Evolutionary conservation across 192 early-diverging fungal species (phyloP).

Genomic region (Coemansia guatemalensis): DNA sequence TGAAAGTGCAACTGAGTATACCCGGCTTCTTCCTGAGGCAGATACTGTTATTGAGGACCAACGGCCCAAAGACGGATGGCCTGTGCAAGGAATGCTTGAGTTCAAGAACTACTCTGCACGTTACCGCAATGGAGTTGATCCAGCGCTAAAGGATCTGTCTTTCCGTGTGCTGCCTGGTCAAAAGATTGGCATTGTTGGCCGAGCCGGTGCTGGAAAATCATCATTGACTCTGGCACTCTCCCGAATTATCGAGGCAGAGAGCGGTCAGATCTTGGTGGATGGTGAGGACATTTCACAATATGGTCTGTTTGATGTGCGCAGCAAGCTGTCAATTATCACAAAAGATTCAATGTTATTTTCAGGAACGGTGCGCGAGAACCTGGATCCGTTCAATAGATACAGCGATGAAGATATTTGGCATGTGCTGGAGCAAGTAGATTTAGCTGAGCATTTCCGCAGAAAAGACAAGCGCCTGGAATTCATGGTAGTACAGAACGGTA

Average conservation of each 20-base stretch:
- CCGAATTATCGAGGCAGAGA: no score
- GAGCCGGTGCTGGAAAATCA: no score
- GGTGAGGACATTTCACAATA: no score
- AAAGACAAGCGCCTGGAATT: conserved; percentile 70
- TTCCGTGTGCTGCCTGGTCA: no score
- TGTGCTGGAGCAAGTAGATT: conserved; percentile 63
- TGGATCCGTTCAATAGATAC: conserved; percentile 58
- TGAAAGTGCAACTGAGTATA: conserved; percentile 74
- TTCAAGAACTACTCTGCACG: conserved; percentile 77
- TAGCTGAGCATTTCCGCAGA: conserved; percentile 64
- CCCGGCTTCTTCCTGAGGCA: conserved; percentile 76
- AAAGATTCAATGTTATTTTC: conserved; percentile 78
- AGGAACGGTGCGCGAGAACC: conserved; percentile 62
- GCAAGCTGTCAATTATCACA: conserved; percentile 82
- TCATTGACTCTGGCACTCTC: no score
- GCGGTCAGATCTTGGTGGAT: no score
- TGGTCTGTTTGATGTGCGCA: no score
- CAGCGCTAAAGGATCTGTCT: no score
- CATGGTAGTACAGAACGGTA: conserved; percentile 70
- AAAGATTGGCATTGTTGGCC: no score
- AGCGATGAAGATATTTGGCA: conserved; percentile 71
- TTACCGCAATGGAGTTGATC: conserved; percentile 77
- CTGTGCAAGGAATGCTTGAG: conserved; percentile 67
- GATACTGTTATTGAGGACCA: conserved; percentile 64
- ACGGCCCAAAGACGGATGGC: conserved; percentile 69